Base-by-base conservation (phyloP, 2,329 filamentous ascomycete species). In the Rutstroemia sp. region DNA sequence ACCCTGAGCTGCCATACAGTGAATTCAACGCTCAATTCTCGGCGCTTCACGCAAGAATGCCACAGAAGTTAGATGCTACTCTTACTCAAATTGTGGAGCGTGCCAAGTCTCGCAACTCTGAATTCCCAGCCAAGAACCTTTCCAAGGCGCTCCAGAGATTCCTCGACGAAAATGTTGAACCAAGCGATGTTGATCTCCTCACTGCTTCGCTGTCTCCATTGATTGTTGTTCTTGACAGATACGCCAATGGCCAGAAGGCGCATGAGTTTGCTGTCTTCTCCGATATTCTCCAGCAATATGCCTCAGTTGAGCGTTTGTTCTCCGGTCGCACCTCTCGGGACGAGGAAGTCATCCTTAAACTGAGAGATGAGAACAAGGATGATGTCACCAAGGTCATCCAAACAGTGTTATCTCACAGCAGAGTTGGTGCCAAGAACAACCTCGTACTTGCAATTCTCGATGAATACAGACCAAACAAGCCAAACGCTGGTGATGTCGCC, bases 1-100 rank as follows among this genome's bases (percentile, higher is more conserved):
- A 96, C 68, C 84, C 88, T 1, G 92, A 96, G 67, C 81, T 99
- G 61, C 94, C 94, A 1, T 99, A 94, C 70, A 91, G 92, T 71
- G 91, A 99, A 73, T 99, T 92, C 89, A 91, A 88, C 61, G 88
- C 92, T 5, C 91, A 97, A 69, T 94, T 95, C 64, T 95, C 94
- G 49, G 94, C 94, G 21, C 82, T 99, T n/a, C 92, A 97, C 73
- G 89, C 92, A 6, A 88, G 94, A 66, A 99, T 97, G 88, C 94
- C 94, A 0, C 87, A 92, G 70, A 96, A 92, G 75, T 84, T 99
- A 30, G 92, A 96, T 65, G 73, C 83, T 21, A 84, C 83, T 62
- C 86, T 99, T 63, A 84, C 86, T 12, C 88, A 94, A 67, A 86
- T 95, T 46, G 87, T 97, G 51, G 92, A 97, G 58, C 86, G 88